Evolutionary conservation across 1,139 yeast species (phyloP).

Genomic region (Kazachstania sp.): DNA sequence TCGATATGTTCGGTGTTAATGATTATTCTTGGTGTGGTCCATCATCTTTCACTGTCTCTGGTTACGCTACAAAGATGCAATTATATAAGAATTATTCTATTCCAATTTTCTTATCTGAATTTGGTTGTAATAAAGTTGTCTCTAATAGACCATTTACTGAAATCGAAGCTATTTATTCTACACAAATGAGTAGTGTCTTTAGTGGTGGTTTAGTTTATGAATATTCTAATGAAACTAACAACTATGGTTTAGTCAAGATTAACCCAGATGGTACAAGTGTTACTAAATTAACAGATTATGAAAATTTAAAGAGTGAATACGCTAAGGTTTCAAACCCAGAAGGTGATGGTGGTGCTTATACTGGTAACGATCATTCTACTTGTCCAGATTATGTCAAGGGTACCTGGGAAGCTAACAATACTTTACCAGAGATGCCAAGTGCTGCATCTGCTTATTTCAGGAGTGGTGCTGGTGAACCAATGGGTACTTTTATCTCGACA

Average conservation of each 20-base stretch:
- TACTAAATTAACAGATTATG: conserved; percentile 42
- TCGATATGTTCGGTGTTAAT: conserved; percentile 84
- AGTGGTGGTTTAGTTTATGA: conserved; percentile 78
- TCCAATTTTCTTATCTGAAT: conserved; percentile 86
- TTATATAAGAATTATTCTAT: conserved; percentile 58
- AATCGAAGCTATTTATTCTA: conserved; percentile 53
- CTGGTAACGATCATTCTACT: conserved; percentile 39
- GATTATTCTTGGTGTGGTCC: conserved; percentile 93
- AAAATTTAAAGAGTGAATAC: conserved; percentile 46
- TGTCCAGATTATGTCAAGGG: conserved; percentile 57
- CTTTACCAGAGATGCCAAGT: conserved; percentile 70
- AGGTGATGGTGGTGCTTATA: conserved; percentile 65
- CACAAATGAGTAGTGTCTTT: conserved; percentile 57
- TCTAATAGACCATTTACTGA: conserved; percentile 54
- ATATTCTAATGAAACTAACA: conserved; percentile 56
- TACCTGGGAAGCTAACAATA: conserved; percentile 49
- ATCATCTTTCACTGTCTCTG: conserved; percentile 60
- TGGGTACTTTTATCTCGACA: conserved; percentile 70
- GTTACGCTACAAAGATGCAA: conserved; percentile 60
- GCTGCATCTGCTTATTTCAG: conserved; percentile 64
- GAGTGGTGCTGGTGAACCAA: conserved; percentile 70
- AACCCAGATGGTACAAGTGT: conserved; percentile 35
- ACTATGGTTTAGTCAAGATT: conserved; percentile 59
- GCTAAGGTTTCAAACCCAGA: conserved; percentile 48
- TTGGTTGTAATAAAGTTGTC: conserved; percentile 74